Evolutionary conservation across 2,329 filamentous ascomycete species (phyloP), one percentile per base, ranked within the genome.

Genomic region (Fusarium sp.): DNA sequence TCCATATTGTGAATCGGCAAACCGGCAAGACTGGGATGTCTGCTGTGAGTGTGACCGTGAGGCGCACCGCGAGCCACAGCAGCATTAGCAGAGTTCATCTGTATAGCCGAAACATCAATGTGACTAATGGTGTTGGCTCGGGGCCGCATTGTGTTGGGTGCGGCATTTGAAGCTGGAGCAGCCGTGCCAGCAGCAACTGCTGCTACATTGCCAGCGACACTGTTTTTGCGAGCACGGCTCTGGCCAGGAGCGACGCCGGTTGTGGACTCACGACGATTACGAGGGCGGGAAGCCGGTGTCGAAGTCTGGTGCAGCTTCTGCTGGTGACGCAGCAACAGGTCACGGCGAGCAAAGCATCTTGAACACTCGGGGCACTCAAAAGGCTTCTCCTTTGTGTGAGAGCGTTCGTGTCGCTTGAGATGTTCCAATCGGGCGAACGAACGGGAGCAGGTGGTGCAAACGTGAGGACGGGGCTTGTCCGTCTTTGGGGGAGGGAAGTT

Each of bases 321-420:
- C 86, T 99, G 96, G 82, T 99, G 96, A 64, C 96, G 90, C 72
- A 99, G 84, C 58, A 99, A 87, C 73, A 99, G 83, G 81, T 99
- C 96, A 72, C 96, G 90, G 66, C 96, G 90, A 65, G 96, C 96
- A 81, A 99, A 99, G 83, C 96, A 98, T 82, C 96, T 86, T 40
- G 93, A 88, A 81, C 96, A 99, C 80, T 98, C 94, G 29, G 94
- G 93, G 77, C 96, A 99, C 81, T 98, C 94, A 76, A 99, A 99
- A 2, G 96, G 96, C 85, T 99, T 99, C 83, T 99, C 94, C 80
- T 99, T 98, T 46, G 94, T 98, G 79, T 98, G 94, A n/a, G 94
- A 97, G 68, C 96, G 90, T 83, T 98, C 96, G 81, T 99, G 96
- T 66, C 96, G 92, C 84, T 99, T 99, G 73, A 99, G 84, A 80